Percentiles rank a stretch among this genome's conserved stretches.
These are phyloP conservation scores for Myxozyma nipponensis DNA, from an alignment of 805 yeast genomes.

Conservation along the genomic window DNA sequence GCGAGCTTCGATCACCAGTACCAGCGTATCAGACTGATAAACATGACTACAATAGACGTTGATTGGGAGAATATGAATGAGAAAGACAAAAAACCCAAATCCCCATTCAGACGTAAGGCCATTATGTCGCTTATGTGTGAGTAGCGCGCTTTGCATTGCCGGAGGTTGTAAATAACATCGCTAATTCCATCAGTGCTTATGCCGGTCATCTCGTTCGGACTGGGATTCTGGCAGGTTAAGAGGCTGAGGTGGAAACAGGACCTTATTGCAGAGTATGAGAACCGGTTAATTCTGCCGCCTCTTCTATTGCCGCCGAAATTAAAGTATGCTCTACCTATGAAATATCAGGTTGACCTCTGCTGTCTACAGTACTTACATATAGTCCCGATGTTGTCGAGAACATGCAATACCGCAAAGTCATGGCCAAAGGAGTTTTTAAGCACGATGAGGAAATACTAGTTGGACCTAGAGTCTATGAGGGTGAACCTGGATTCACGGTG, in stretches of 20 bases:
- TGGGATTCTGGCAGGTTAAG: slow-evolving; percentile 91
- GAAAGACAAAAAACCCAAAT: slow-evolving; percentile 29
- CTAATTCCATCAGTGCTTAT: slow-evolving; percentile 56
- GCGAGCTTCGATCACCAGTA: background rate
- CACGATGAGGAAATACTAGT: slow-evolving; percentile 85
- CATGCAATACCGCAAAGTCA: slow-evolving; percentile 77
- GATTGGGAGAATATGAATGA: slow-evolving; percentile 82
- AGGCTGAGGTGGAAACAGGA: slow-evolving; percentile 85
- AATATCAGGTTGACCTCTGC: background rate
- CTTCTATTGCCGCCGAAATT: slow-evolving; percentile 57
- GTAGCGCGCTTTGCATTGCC: background rate
- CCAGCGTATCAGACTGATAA: background rate
- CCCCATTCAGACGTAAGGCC: slow-evolving; percentile 2
- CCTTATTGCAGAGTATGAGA: slow-evolving; percentile 78
- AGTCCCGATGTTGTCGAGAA: slow-evolving; percentile 64
- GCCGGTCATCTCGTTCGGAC: slow-evolving; percentile 79
- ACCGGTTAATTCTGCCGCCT: slow-evolving; percentile 69
- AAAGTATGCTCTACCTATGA: slow-evolving; percentile 13
- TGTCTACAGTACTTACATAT: slow-evolving; percentile 27
- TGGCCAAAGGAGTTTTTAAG: slow-evolving; percentile 71
- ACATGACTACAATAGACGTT: slow-evolving; percentile 53
- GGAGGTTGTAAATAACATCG: slow-evolving; percentile 1
- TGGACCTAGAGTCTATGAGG: slow-evolving; percentile 80
- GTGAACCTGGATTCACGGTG: slow-evolving; percentile 69
- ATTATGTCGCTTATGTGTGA: slow-evolving; percentile 14